These are phyloP conservation scores for Aspergillus cejpii DNA, from an alignment of 2,329 filamentous ascomycete species.

Conservation along the genomic window DNA sequence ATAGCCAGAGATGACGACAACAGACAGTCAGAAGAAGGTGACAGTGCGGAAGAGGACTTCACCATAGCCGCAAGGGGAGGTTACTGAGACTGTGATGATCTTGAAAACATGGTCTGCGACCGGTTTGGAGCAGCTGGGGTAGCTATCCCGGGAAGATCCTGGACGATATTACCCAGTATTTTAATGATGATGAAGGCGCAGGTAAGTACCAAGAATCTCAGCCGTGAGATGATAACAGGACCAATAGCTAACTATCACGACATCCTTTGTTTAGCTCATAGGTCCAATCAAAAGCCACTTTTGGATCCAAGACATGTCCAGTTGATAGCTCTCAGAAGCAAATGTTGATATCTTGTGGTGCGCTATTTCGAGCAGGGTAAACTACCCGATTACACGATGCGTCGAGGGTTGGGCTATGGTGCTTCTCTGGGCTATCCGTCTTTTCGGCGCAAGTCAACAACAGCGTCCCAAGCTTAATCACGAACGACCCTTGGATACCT, in stretches of 20 bases:
- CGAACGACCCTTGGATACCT: neutral
- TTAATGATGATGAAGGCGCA: neutral
- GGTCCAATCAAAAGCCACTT: neutral
- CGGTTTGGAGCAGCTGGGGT: neutral
- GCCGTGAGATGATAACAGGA: neutral
- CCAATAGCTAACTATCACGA: neutral
- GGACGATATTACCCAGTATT: neutral
- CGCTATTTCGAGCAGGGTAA: too few relatives aligned
- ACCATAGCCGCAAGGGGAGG: too few relatives aligned
- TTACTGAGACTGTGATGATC: too few relatives aligned
- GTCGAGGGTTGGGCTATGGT: too few relatives aligned
- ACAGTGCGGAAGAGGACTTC: too few relatives aligned
- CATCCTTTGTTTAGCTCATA: neutral
- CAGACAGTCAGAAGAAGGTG: too few relatives aligned
- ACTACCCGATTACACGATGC: too few relatives aligned
- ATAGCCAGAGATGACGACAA: too few relatives aligned
- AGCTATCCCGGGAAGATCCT: neutral
- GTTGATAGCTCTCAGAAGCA: neutral
- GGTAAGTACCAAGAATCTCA: neutral
- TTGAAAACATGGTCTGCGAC: neutral
- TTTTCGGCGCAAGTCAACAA: too few relatives aligned
- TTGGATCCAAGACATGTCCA: neutral
- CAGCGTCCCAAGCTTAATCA: neutral
- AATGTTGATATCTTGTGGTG: neutral
- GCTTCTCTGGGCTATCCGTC: too few relatives aligned